Conservation (phyloP, 1,139 yeast genomes). For the Scheffersomyces titani region DNA sequence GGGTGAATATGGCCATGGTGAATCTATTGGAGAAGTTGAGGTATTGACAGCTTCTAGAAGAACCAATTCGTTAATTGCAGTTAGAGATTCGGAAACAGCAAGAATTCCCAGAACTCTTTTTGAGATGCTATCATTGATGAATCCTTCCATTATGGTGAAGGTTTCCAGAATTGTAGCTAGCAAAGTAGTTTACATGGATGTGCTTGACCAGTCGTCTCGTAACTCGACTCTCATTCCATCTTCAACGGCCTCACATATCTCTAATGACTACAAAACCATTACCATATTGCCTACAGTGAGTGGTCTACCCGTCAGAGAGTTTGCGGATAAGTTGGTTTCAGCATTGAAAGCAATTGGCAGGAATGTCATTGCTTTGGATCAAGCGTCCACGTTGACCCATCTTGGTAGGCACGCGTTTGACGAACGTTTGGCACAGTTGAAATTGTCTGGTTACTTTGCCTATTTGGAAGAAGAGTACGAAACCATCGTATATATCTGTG, state of each 20-base stretch:
- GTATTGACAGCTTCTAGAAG: slow-evolving; percentile 84
- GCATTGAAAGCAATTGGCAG: slow-evolving; percentile 76
- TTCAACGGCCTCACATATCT: slow-evolving; percentile 31
- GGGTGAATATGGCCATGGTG: slow-evolving; percentile 92
- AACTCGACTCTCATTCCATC: slow-evolving; percentile 16
- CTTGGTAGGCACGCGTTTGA: slow-evolving; percentile 94
- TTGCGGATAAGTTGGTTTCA: slow-evolving; percentile 69
- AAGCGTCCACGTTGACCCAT: slow-evolving; percentile 75
- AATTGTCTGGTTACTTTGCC: slow-evolving; percentile 85
- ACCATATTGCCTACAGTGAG: slow-evolving; percentile 77
- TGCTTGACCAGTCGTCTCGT: background rate
- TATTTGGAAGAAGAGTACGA: slow-evolving; percentile 89
- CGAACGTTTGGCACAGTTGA: slow-evolving; percentile 72
- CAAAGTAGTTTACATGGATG: slow-evolving; percentile 42
- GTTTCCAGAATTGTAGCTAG: slow-evolving; percentile 87
- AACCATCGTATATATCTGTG: slow-evolving; percentile 85
- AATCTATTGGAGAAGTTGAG: slow-evolving; percentile 92
- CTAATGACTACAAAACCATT: slow-evolving; percentile 71
- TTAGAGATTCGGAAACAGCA: slow-evolving; percentile 91
- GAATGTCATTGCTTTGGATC: slow-evolving; percentile 75
- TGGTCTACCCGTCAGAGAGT: slow-evolving; percentile 83
- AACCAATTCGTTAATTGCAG: slow-evolving; percentile 75
- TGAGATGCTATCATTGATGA: slow-evolving; percentile 78
- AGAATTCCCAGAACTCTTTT: slow-evolving; percentile 88
- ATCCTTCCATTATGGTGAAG: slow-evolving; percentile 89